Conservation (phyloP, 129 eudicot genomes). For the Pittosporum tobira region DNA sequence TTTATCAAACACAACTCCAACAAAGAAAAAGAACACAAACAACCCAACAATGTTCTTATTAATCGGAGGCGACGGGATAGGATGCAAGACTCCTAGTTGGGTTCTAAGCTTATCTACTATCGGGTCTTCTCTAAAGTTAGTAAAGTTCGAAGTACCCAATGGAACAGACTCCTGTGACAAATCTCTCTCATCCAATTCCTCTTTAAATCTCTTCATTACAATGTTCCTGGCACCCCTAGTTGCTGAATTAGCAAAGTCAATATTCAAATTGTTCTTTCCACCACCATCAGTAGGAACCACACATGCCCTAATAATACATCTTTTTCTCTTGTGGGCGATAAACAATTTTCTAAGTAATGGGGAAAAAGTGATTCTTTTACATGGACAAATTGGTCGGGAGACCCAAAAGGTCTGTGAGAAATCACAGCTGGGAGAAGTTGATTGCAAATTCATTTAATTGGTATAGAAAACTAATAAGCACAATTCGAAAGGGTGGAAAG, state of each 20-base stretch:
- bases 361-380: constrained; percentile 18
- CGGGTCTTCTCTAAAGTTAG: constrained; percentile 72
- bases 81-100: constrained; percentile 86
- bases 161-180: constrained; percentile 23
- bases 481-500: neutral
- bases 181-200: constrained; percentile 28
- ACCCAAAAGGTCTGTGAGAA: constrained; percentile 26
- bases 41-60: constrained; percentile 65
- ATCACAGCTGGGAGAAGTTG: constrained; percentile 20
- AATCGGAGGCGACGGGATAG: constrained; percentile 84
- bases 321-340: constrained; percentile 13
- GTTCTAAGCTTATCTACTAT: constrained; percentile 88
- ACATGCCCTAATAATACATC: constrained; percentile 28
- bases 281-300: constrained; percentile 28
- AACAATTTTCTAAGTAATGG: constrained; percentile 11
- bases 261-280: constrained; percentile 16
- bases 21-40: constrained; percentile 85
- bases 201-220: constrained; percentile 36
- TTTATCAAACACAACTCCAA: constrained; percentile 86
- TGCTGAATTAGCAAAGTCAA: constrained; percentile 29
- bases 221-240: constrained; percentile 34
- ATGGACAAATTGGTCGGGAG: constrained; percentile 33
- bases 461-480: constrained; percentile 17
- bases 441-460: constrained; percentile 31
- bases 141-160: constrained; percentile 33